Evolutionary conservation across 257 asterid genomes (phyloP), one percentile per base, ranked within the genome.

Genomic region (Nicotiana benthamiana): DNA sequence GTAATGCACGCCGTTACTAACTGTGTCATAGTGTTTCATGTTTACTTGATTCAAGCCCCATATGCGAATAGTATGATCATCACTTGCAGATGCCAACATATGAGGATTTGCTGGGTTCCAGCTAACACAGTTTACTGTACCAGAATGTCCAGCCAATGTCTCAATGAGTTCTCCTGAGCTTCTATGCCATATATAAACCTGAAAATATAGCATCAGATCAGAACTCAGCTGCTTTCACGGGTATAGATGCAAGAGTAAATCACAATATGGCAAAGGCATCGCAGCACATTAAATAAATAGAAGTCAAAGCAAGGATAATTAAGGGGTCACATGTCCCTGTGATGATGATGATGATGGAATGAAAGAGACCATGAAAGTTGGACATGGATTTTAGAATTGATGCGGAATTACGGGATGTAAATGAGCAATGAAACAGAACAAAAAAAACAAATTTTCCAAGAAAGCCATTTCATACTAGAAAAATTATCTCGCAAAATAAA

Each of bases 21-120:
- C 87, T 63, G 46, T 81, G 67, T 88, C 91, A 26, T 84, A 87
- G 80, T 54, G 77, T 74, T 85, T 80, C 86, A 85, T 80, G 61
- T 85, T 85, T 61, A 90, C 92, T 91, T 84, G 89, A 56, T 87
- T 75, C 84, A 92, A 77, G 57, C 98, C 98, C 98, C 98, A 94
- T 80, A 94, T 85, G 68, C 97, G 94, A 80, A 94, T 92, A 3
- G 97, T 93, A 26, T 90, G 92, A 83, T 94, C 98, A 64, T 94
- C 97, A 83, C 98, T 93, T 30, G 98, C 97, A 40, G 97, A 93
- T 26, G 97, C 97, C 82, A 94, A 86, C 93, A 94, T 93, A 79
- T 90, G 92, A 74, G 97, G 97, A 84, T 94, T 90, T 4, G 79
- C 80, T 0, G 98, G 97, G 74, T 91, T 94, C 98, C 97, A 94